A percentile compares a stretch with the other conserved stretches of the same genome.
Evolutionary conservation across 2,329 filamentous ascomycete genomes (phyloP).

Genomic region (Penicillium sp.): DNA sequence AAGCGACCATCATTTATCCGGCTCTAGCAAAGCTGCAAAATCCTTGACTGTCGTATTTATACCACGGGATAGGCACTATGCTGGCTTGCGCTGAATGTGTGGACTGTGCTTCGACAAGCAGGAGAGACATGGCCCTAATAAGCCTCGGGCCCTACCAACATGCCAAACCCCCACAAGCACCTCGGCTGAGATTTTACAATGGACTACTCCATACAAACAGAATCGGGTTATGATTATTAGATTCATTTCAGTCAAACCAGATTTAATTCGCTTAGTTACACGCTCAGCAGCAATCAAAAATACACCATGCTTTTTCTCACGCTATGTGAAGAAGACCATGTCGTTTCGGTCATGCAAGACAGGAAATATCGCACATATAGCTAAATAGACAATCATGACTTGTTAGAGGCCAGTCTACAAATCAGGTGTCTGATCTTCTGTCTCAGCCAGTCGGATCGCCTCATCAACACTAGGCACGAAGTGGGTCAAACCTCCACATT

Average conservation of each 20-base stretch:
- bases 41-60: too few relatives aligned
- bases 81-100: background rate
- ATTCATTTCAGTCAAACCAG: background rate
- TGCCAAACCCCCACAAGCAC: background rate
- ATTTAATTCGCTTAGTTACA: constrained; percentile 1
- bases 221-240: background rate
- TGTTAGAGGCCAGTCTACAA: constrained; percentile 14
- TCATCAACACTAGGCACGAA: constrained; percentile 84
- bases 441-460: constrained; percentile 76
- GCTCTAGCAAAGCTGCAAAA: background rate
- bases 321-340: background rate
- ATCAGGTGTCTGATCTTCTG: constrained; percentile 55
- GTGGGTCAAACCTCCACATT: constrained; percentile 72
- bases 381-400: background rate
- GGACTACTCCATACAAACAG: background rate
- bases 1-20: background rate
- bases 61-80: background rate
- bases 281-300: background rate
- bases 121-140: background rate
- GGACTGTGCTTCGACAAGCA: background rate
- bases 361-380: background rate
- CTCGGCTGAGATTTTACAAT: background rate
- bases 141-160: background rate
- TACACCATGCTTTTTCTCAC: background rate
- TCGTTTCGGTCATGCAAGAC: background rate